Percentiles rank a stretch among this genome's conserved stretches.
Evolutionary conservation across 2,329 filamentous ascomycete species (phyloP).

Genomic region (Exophiala oligosperma): DNA sequence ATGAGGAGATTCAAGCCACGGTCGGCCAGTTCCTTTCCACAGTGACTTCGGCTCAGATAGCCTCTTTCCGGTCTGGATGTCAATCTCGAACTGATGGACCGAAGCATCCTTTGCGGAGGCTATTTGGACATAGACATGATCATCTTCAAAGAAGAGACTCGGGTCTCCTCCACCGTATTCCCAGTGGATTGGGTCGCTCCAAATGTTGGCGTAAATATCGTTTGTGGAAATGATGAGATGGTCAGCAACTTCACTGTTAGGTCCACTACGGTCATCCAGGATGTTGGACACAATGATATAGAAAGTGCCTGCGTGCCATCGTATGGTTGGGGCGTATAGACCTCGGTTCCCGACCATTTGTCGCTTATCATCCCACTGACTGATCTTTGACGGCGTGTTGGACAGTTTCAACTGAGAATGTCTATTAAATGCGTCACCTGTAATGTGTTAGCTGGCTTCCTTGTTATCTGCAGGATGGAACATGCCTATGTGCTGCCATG

Average conservation of each 20-base stretch:
- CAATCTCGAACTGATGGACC: constrained; percentile 27
- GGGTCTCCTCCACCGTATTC: constrained; percentile 57
- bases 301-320: constrained; percentile 46
- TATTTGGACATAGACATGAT: constrained; percentile 49
- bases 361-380: not conserved
- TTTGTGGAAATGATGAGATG: constrained; percentile 57
- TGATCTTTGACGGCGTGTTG: not conserved
- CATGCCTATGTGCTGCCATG: constrained; percentile 37
- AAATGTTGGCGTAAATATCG: constrained; percentile 53
- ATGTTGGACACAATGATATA: constrained; percentile 51
- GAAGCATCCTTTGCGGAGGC: constrained; percentile 35
- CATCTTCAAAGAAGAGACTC: constrained; percentile 56
- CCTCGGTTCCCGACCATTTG: not conserved
- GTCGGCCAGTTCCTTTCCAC: constrained; percentile 56
- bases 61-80: constrained; percentile 46
- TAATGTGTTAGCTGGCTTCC: constrained; percentile 17
- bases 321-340: constrained; percentile 38
- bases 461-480: too few species aligned
- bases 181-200: constrained; percentile 57
- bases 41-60: constrained; percentile 57
- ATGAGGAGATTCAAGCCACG: constrained; percentile 53
- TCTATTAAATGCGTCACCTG: constrained; percentile 31
- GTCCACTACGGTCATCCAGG: constrained; percentile 24
- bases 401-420: constrained; percentile 29
- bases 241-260: constrained; percentile 44